phyloP scores from a whole-genome alignment of 768 basidiomycete species.

The Collybia sp. region DNA sequence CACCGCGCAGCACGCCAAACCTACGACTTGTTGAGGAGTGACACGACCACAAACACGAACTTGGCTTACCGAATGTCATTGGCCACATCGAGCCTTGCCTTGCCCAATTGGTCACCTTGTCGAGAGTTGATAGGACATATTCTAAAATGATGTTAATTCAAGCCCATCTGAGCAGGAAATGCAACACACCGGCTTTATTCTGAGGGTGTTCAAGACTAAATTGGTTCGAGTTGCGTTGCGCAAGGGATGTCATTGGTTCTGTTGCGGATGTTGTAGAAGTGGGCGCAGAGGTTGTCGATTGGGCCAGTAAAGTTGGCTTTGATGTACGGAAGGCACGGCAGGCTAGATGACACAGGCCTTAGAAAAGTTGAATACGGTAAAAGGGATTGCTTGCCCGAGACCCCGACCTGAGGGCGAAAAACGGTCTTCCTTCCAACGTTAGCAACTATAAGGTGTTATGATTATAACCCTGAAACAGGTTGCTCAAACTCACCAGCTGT shows the following conservation, averaged over 20 bases:
- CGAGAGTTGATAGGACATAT: conserved; percentile 93
- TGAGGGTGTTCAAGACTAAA: conserved; percentile 81
- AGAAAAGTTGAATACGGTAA: conserved; percentile 8
- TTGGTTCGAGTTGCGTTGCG: conserved; percentile 79
- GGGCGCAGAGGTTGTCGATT: conserved; percentile 28
- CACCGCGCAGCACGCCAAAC: conserved; percentile 97
- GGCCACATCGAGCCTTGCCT: conserved; percentile 99
- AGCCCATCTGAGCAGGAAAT: background rate
- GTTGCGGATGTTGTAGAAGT: conserved; percentile 39
- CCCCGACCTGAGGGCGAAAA: conserved; percentile 38
- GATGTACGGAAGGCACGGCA: conserved; percentile 57
- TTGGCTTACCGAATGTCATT: conserved; percentile 79
- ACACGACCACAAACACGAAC: conserved; percentile 1
- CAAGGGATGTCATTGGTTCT: conserved; percentile 65
- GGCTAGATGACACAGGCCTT: conserved; percentile 23
- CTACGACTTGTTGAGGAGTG: conserved; percentile 28
- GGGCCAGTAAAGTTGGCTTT: conserved; percentile 30
- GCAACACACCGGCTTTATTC: conserved; percentile 77
- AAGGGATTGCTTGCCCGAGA: conserved; percentile 29
- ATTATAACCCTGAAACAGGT: conserved; percentile 3
- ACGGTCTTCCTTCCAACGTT: conserved; percentile 38
- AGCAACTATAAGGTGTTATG: conserved; percentile 17
- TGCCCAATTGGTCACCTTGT: conserved; percentile 97
- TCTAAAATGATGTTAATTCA: conserved; percentile 43
- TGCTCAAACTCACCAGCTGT: conserved; percentile 26